phyloP scores from a whole-genome alignment of 192 early-diverging fungal genomes.

The Funneliformis mosseae region DNA sequence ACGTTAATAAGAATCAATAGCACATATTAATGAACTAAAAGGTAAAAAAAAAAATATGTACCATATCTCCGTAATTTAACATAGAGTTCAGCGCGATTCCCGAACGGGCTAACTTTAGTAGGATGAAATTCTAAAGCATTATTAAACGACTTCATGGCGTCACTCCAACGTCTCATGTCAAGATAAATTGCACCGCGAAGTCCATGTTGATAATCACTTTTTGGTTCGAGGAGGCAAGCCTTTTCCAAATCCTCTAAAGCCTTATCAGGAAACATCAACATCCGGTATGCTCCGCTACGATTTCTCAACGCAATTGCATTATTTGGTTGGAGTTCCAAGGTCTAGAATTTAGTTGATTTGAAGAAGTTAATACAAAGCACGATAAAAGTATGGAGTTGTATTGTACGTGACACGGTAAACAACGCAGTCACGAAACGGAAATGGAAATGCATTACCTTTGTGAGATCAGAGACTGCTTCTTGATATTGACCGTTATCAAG shows the following conservation, averaged over 20 bases:
- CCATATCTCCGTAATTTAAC: neutral
- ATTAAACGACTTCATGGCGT: slow-evolving; percentile 6
- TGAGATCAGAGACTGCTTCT: neutral
- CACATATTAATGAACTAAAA: too few species aligned
- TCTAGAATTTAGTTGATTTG: neutral
- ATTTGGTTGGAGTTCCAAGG: neutral
- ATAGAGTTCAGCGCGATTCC: neutral
- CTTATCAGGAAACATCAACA: neutral
- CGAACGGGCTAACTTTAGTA: neutral
- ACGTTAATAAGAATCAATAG: too few species aligned
- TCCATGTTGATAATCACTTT: neutral
- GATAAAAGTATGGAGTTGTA: neutral
- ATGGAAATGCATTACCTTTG: neutral
- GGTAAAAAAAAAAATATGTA: neutral
- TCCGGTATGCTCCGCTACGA: neutral
- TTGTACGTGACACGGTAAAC: neutral
- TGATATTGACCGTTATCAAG: neutral
- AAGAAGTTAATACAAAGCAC: neutral
- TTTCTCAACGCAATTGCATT: slow-evolving; percentile 2
- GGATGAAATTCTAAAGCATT: neutral
- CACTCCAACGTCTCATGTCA: neutral
- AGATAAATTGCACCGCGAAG: slow-evolving; percentile 2
- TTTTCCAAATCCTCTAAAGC: slow-evolving; percentile 3
- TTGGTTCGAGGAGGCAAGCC: neutral
- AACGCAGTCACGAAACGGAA: too few species aligned